Percentiles rank a stretch among this genome's conserved stretches.
Evolutionary conservation across 306 rosid species (phyloP).

Genomic region (Gynostemma pentaphyllum): DNA sequence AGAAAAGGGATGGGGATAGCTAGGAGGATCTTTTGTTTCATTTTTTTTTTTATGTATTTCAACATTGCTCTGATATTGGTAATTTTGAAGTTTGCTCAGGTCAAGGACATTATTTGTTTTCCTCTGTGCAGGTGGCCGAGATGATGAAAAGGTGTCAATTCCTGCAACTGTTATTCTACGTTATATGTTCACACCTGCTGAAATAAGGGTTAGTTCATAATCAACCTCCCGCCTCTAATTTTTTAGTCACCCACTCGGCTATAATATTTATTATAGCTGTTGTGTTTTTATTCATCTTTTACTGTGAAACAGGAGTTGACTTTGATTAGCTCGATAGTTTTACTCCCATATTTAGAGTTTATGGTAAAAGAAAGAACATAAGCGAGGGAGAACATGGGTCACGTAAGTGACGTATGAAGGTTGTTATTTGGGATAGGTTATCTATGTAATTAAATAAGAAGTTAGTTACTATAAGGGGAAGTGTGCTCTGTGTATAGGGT

Average conservation of each 20-base stretch:
- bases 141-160: slow-evolving; percentile 66
- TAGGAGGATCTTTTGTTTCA: neutral
- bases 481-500: no score
- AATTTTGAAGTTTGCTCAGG: neutral
- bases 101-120: slow-evolving; percentile 13
- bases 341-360: no score
- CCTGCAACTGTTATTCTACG: slow-evolving; percentile 80
- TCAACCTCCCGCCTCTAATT: neutral
- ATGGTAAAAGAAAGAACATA: no score
- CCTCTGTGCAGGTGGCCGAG: slow-evolving; percentile 69
- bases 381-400: no score
- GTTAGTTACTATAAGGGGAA: no score
- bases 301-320: neutral
- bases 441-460: no score
- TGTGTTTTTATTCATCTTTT: neutral
- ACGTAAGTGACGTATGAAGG: no score
- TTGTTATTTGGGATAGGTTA: no score
- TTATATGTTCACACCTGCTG: slow-evolving; percentile 73
- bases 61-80: neutral
- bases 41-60: neutral
- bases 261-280: neutral
- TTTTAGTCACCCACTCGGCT: neutral
- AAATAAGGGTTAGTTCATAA: slow-evolving; percentile 54
- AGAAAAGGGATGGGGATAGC: neutral
- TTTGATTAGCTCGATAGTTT: neutral